A percentile compares a stretch with the other conserved stretches of the same genome.
These are phyloP conservation scores for Globomyces pollinis-pini DNA, from an alignment of 192 early-diverging fungal species.

Conservation along the genomic window DNA sequence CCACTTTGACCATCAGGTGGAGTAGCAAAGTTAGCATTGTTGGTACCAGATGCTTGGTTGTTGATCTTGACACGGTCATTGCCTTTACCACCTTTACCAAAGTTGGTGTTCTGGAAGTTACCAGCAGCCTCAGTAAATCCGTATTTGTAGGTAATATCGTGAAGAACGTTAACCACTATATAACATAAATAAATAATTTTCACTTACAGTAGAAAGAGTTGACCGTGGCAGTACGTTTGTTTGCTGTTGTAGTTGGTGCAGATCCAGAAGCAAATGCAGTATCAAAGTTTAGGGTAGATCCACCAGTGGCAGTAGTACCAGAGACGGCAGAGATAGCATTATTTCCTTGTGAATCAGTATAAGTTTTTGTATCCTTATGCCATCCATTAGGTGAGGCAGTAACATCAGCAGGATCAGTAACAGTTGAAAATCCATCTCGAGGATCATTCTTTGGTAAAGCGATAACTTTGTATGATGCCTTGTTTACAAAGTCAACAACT, in stretches of 20 bases:
- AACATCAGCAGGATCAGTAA: slow-evolving; percentile 1
- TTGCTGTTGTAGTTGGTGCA: slow-evolving; percentile 5
- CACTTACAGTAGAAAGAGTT: slow-evolving; percentile 33
- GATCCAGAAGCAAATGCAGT: neutral
- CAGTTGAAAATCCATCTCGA: slow-evolving; percentile 3
- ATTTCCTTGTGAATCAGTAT: slow-evolving; percentile 19
- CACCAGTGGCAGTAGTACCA: slow-evolving; percentile 41
- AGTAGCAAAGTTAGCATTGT: slow-evolving; percentile 40
- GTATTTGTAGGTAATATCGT: slow-evolving; percentile 25
- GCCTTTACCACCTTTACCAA: slow-evolving; percentile 19
- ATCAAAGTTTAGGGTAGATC: neutral
- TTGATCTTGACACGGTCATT: slow-evolving; percentile 51
- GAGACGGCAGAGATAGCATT: slow-evolving; percentile 27
- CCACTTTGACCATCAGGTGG: slow-evolving; percentile 29
- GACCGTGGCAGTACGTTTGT: slow-evolving; percentile 19
- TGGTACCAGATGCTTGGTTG: slow-evolving; percentile 33
- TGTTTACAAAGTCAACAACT: slow-evolving; percentile 6
- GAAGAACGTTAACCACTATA: slow-evolving; percentile 32
- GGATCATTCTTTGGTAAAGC: slow-evolving; percentile 7
- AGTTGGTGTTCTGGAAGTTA: slow-evolving; percentile 30
- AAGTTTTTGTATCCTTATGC: slow-evolving; percentile 22
- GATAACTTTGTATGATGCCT: slow-evolving; percentile 8
- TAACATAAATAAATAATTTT: slow-evolving; percentile 46
- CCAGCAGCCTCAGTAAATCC: slow-evolving; percentile 27
- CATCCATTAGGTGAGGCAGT: slow-evolving; percentile 35